Conservation (phyloP, 73 alveolate genomes). For the Chromera velia region DNA sequence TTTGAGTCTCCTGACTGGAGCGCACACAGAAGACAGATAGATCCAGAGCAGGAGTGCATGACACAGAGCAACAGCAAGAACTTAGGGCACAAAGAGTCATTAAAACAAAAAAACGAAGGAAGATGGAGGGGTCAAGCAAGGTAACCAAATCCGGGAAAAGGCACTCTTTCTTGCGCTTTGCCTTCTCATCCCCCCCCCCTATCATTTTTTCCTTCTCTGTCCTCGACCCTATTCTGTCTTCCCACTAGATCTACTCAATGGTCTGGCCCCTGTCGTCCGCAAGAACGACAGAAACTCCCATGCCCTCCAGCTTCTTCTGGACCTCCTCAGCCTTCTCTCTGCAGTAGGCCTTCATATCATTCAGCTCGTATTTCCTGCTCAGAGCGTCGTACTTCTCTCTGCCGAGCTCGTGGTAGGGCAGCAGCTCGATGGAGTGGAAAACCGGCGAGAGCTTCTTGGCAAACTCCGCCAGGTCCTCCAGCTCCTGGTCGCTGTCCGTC, state of each 20-base stretch:
- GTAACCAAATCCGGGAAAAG: background rate
- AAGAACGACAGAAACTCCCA: background rate
- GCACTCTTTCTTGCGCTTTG: background rate
- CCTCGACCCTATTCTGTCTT: background rate
- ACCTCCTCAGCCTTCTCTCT: background rate
- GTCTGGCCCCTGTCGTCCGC: no score
- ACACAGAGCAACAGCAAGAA: no score
- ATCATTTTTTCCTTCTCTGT: background rate
- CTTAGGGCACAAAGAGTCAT: background rate
- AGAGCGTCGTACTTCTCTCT: background rate
- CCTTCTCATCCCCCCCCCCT: background rate
- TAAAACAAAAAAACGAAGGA: background rate
- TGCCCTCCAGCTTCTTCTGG: background rate
- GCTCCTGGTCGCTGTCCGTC: background rate
- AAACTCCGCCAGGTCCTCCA: background rate
- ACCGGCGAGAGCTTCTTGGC: background rate
- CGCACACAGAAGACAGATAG: no score
- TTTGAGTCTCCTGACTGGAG: no score
- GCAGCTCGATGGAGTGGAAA: background rate
- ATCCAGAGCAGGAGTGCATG: no score
- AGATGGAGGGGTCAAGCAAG: background rate
- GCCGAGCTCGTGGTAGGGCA: constrained; percentile 2
- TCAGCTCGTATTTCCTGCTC: background rate
- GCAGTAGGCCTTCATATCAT: background rate
- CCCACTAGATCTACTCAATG: background rate